Base-by-base conservation (phyloP, 441 rosid species). In the Dalechampia spathulata region DNA sequence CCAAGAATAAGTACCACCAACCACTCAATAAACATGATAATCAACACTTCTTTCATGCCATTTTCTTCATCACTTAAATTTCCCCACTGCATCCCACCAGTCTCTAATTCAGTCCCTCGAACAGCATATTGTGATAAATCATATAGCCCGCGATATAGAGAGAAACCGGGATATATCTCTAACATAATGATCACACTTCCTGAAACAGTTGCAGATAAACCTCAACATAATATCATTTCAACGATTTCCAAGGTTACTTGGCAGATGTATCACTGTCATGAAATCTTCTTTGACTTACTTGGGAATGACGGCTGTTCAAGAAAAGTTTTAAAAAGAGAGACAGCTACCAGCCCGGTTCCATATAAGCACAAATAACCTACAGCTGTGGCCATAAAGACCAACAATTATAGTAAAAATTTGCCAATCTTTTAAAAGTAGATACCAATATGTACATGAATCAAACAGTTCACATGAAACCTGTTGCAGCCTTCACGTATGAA, bases 101-200 rank as follows among this genome's bases (percentile, higher is more conserved):
- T 68, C 5, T 83, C 90, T 47, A 75, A 61, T 55, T 42, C 67
- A 58, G 64, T 59, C 45, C 82, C 96, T 0, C 11, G 43, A 48
- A 74, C 67, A 9, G 96, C 49, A 67, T 83, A 80, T 43, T 83
- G 76, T 19, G 83, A 77, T 41, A 92, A 74, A 77, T 92, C 97
- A 25, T 92, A 89, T 52, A 92, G 58, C 22, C 99, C 97, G 27
- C 95, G 97, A 68, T 79, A 89, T 45, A 89, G 54, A 55, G 97
- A 59, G 56, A 92, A 93, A 25, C 97, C 97, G 48, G 97, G 99
- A 66, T 76, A 89, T 66, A 92, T 47, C 84, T 92, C 95, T 82
- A 89, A 61, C 37, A 66, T 71, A 32, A 76, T 61, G 36, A 85
- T 68, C 92, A 87, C 80, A 30, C 64, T 72, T 61, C 82, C 99